Conservation (phyloP, 73 alveolate genomes). For the Uronychia setigera region DNA sequence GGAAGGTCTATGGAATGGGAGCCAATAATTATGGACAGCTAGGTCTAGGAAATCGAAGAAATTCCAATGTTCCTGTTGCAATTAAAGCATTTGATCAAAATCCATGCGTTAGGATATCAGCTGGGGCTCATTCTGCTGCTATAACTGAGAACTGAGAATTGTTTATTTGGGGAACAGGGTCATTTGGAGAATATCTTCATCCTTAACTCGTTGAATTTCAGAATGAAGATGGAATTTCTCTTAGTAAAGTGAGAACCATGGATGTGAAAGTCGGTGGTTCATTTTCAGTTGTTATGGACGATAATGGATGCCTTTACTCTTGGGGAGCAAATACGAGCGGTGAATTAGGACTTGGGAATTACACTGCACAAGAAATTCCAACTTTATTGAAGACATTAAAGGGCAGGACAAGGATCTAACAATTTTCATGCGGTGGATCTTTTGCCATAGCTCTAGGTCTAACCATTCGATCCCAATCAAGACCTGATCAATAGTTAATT, state of each 20-base stretch:
- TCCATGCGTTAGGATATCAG: constrained; percentile 56
- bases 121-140: constrained; percentile 91
- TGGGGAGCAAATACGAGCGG: background rate
- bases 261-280: background rate
- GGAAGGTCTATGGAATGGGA: constrained; percentile 86
- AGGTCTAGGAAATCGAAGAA: constrained; percentile 66
- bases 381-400: background rate
- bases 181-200: constrained; percentile 55
- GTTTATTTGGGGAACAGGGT: constrained; percentile 89
- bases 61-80: constrained; percentile 10
- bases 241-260: too few species aligned
- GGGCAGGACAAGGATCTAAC: background rate
- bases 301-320: background rate
- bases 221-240: background rate
- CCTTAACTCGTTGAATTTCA: background rate
- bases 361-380: background rate
- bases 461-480: too few species aligned
- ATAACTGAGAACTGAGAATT: constrained; percentile 78
- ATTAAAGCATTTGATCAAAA: constrained; percentile 28
- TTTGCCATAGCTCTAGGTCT: background rate
- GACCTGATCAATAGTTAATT: too few species aligned
- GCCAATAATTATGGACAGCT: constrained; percentile 87
- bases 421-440: background rate
- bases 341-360: background rate
- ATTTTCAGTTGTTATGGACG: background rate